Evolutionary conservation across 768 basidiomycete species (phyloP).

Genomic region (Tricholoma sp.): DNA sequence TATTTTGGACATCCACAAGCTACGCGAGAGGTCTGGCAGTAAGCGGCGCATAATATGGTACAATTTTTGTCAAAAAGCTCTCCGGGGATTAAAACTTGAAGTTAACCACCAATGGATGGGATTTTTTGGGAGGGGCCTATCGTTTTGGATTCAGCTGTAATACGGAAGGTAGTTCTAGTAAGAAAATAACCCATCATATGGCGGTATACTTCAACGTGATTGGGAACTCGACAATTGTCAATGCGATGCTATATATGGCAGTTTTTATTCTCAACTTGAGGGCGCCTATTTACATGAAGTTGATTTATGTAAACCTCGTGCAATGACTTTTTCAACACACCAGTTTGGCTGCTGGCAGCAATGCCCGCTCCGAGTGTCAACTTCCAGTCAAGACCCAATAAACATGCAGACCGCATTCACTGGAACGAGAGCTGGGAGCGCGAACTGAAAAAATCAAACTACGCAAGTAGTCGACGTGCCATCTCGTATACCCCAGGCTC

Average conservation of each 20-base stretch:
- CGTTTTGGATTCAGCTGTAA: too few species aligned
- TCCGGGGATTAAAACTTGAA: too few species aligned
- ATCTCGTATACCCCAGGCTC: background rate
- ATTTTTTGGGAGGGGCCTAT: too few species aligned
- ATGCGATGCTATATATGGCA: background rate
- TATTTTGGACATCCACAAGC: too few species aligned
- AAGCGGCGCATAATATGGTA: too few species aligned
- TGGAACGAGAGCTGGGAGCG: conserved; percentile 16
- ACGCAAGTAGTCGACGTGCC: background rate
- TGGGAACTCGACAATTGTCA: too few species aligned
- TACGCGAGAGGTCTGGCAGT: too few species aligned
- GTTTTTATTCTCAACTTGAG: background rate
- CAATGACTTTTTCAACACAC: background rate
- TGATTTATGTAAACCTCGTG: background rate
- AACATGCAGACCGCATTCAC: conserved; percentile 1
- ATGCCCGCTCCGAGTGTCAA: background rate
- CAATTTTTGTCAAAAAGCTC: too few species aligned
- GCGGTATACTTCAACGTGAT: too few species aligned
- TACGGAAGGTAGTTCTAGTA: too few species aligned
- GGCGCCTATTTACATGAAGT: background rate
- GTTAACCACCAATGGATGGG: too few species aligned
- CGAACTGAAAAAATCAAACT: conserved; percentile 5
- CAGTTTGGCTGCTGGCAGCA: background rate
- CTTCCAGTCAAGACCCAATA: conserved; percentile 6
- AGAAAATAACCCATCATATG: too few species aligned